Conservation (phyloP, 2,329 filamentous ascomycete species). For the Cercospora nicotianae region DNA sequence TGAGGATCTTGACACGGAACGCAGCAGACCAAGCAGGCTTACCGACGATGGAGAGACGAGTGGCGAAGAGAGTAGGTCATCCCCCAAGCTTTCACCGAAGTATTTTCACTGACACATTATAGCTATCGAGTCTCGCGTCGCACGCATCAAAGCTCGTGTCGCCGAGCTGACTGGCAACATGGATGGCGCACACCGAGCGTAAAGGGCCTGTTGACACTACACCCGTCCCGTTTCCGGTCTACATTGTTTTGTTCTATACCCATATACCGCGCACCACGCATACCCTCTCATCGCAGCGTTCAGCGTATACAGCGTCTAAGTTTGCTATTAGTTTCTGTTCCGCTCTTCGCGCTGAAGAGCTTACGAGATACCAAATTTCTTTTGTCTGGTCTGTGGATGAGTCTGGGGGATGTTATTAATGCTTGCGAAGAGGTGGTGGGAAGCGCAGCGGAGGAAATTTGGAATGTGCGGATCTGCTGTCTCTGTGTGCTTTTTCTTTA, state of each 20-base stretch:
- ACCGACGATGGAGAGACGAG: constrained; percentile 87
- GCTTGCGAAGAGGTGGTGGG: constrained; percentile 3
- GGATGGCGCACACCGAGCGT: constrained; percentile 23
- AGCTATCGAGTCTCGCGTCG: constrained; percentile 95
- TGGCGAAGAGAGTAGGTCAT: constrained; percentile 82
- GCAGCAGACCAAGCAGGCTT: constrained; percentile 52
- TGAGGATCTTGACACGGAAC: constrained; percentile 58
- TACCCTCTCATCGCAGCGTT: constrained; percentile 10
- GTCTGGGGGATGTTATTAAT: neutral
- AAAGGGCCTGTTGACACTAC: constrained; percentile 1
- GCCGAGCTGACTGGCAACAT: constrained; percentile 72
- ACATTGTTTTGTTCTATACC: constrained; percentile 11
- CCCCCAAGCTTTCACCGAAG: neutral
- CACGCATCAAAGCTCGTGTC: constrained; percentile 95
- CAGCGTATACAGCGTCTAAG: constrained; percentile 11
- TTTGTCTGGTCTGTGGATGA: neutral
- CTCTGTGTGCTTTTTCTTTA: neutral
- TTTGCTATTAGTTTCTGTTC: constrained; percentile 1
- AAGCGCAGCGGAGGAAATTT: neutral
- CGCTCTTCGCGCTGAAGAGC: neutral
- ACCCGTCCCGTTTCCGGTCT: neutral
- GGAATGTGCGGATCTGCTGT: constrained; percentile 7
- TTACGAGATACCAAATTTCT: constrained; percentile 8
- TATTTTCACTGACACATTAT: constrained; percentile 22
- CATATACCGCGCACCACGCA: constrained; percentile 3